Base-by-base conservation (phyloP, 352 stramenopile species). In the Globisporangium perplexum region DNA sequence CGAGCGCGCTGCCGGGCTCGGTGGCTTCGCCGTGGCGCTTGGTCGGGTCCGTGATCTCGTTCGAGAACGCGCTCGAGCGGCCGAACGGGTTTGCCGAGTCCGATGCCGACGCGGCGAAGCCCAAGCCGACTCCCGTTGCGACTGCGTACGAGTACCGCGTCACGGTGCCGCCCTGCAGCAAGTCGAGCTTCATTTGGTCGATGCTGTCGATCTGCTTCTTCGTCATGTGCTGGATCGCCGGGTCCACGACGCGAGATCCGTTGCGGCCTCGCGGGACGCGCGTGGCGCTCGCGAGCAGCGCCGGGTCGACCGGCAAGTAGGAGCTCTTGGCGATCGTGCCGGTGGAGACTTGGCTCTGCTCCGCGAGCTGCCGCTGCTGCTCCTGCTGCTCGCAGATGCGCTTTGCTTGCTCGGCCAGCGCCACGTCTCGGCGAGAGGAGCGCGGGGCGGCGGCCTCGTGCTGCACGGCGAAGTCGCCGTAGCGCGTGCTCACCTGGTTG, bases 101-200 rank as follows among this genome's bases (percentile, higher is more conserved):
- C 0, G 76, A 84, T 15, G 57, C 59, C 1, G 77, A 78, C 4
- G 69, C 72, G 4, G 65, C 54, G 50, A 85, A 89, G 53, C 85
- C 65, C 3, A 91, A 39, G 0, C 74, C 78, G 5, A 76, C 55
- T 10, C 81, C 81, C 0, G 76, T 86, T 7, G 69, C 57, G 20
- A 91, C 44, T 0, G 81, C 76, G 47, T 91, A 73, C 46, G 81
- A 88, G 60, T 91, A 91, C 24, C 71, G 71, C 7, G 81, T 91
- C 30, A 86, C 71, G 0, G 77, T 12, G 3, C 63, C 59, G 7
- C 60, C 68, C 18, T 70, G 59, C 2, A 88, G 55, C 17, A 81
- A 45, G 35, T 82, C 60, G 17, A 92, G 64, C 43, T 86, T 88
- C 57, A 83, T 82, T 33, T 69, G 63, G 46, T 92, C 81, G n/a